phyloP scores from a whole-genome alignment of 1,284 basidiomycete genomes.

The Leccinum colubrinum region DNA sequence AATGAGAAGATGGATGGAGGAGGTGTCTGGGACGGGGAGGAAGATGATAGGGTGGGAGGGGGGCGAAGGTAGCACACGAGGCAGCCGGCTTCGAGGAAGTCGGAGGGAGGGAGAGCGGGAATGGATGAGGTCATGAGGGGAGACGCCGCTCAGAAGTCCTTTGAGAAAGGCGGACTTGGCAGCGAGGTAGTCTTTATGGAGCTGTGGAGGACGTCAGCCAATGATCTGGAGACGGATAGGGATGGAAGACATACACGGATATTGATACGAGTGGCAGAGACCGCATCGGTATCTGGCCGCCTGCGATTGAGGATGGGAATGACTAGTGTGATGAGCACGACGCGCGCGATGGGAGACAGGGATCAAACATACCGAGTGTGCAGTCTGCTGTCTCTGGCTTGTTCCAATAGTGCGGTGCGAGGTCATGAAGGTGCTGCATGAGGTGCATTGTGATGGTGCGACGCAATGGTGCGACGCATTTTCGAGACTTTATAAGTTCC shows the following conservation, averaged over 20 bases:
- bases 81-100: conserved; percentile 50
- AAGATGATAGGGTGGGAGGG: conserved; percentile 63
- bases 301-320: conserved; percentile 45
- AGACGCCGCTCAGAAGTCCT: conserved; percentile 62
- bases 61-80: conserved; percentile 62
- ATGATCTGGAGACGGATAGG: not conserved
- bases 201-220: conserved; percentile 35
- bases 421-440: conserved; percentile 25
- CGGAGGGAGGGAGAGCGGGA: conserved; percentile 26
- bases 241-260: conserved; percentile 50
- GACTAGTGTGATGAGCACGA: conserved; percentile 34
- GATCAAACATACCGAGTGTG: conserved; percentile 54
- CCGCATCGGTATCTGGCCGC: conserved; percentile 25
- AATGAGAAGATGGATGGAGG: conserved; percentile 67
- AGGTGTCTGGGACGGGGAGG: conserved; percentile 75
- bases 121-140: conserved; percentile 54
- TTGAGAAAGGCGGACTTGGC: conserved; percentile 72
- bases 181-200: conserved; percentile 71
- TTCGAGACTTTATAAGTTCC: not conserved
- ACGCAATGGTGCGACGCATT: too few species aligned
- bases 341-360: not conserved
- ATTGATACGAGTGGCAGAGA: conserved; percentile 51
- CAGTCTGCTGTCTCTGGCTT: conserved; percentile 71
- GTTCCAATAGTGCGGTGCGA: conserved; percentile 53
- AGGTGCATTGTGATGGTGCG: not conserved